These are phyloP conservation scores for Aphanomyces invadans DNA, from an alignment of 352 stramenopile species.

Conservation along the genomic window DNA sequence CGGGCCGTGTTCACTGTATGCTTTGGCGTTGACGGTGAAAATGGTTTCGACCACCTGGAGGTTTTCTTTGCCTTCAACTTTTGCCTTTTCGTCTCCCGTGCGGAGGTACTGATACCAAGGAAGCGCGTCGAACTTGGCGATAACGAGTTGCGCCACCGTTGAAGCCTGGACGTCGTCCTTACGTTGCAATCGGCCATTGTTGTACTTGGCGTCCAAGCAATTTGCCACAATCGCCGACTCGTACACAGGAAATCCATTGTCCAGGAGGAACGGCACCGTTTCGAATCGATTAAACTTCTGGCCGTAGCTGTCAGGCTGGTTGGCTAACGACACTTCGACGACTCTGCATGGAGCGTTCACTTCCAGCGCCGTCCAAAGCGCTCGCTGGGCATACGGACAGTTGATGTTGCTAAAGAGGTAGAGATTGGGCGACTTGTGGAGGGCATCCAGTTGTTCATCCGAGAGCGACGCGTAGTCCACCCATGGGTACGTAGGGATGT, in stretches of 20 bases:
- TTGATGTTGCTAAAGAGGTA: neutral
- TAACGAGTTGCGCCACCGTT: neutral
- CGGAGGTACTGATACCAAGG: constrained; percentile 9
- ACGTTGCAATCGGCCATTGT: neutral
- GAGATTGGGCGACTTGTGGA: neutral
- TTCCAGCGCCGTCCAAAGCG: neutral
- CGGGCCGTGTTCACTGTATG: constrained; percentile 7
- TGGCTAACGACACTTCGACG: constrained; percentile 1
- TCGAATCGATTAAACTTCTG: constrained; percentile 20
- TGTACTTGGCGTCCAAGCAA: constrained; percentile 22
- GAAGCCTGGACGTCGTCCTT: neutral
- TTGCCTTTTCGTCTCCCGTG: constrained; percentile 1
- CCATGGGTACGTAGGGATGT: neutral
- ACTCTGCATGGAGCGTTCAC: constrained; percentile 16
- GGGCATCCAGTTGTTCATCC: neutral
- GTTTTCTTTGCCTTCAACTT: neutral
- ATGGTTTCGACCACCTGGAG: constrained; percentile 6
- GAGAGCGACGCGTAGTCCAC: constrained; percentile 12
- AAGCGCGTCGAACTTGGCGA: neutral
- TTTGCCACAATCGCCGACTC: constrained; percentile 18
- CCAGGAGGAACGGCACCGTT: constrained; percentile 10
- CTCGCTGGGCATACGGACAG: neutral
- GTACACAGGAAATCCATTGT: constrained; percentile 11
- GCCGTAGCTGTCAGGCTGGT: constrained; percentile 16
- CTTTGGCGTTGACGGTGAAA: constrained; percentile 5